Base-by-base conservation (phyloP, 2,329 filamentous ascomycete species). In the Xylariaceae sp. region DNA sequence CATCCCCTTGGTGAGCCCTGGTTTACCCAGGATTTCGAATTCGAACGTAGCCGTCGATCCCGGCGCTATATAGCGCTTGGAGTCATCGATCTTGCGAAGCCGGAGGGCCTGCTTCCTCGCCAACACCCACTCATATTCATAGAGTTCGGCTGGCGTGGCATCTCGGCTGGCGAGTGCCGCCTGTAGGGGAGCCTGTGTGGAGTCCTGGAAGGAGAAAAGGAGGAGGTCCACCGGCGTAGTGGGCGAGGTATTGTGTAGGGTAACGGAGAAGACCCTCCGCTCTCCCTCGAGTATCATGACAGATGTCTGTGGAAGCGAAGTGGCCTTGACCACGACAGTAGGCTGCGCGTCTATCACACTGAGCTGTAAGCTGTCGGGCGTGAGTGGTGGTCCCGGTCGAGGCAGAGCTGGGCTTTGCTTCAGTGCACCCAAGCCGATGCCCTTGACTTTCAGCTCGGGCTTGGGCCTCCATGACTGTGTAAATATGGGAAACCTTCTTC, bases 211-310 rank as follows among this genome's bases (percentile, higher is more conserved):
- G 0, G 87, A 89, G 43, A 96, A 88, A 17, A 92, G 72, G 24
- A 96, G 67, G 39, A 97, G 82, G 56, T 95, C 87, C 1, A 87
- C 86, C 1, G 86, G 71, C 2, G 83, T 88, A 1, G 71, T 67
- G 5, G 58, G 50, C 1, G 88, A 92, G 7, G 78, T 69, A 50
- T 98, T 98, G 50, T 84, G 76, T 11, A 97, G 66, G 0, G 84
- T 89, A 12, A 96, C 73, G 0, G 77, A 82, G 56, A 97, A 94
- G 1, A 70, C 69, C 51, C 81, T 82, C 15, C 75, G 76, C 62
- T 98, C 90, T 30, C 92, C 92, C 64, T 97, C 90, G 5, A 98
- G 70, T 9, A 98, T 74, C 88, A 95, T 96, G 24, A 95, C 68
- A 8, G 88, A 85, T 15, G 85, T 86, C 55, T 96, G 89, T 0